phyloP scores from a whole-genome alignment of 257 asterid species.

The Jaltomata sinuosa region DNA sequence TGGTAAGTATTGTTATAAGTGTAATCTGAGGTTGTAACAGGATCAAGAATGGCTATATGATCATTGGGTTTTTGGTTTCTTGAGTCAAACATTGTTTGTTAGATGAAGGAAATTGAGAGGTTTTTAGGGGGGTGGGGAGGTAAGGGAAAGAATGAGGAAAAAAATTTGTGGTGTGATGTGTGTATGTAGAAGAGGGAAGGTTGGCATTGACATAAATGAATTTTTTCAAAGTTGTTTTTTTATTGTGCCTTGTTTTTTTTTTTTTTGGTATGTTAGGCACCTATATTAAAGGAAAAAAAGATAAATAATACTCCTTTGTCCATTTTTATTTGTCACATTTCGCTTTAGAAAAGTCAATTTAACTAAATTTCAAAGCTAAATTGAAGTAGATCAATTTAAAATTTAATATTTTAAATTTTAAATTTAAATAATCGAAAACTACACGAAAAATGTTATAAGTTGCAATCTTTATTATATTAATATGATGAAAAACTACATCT shows the following conservation, averaged over 20 bases:
- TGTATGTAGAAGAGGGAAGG: background rate
- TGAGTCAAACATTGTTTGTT: background rate
- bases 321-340: no score
- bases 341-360: no score
- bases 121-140: background rate
- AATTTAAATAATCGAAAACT: no score
- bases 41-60: conserved; percentile 6
- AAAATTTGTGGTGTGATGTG: conserved; percentile 8
- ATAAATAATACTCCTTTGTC: no score
- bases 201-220: no score
- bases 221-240: background rate
- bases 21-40: conserved; percentile 4
- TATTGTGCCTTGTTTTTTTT: conserved; percentile 1
- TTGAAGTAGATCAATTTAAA: no score
- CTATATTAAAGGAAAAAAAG: background rate
- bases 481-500: no score
- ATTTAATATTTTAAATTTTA: no score
- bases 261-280: background rate
- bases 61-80: background rate
- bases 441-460: no score
- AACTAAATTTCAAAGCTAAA: no score
- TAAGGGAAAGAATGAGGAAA: background rate
- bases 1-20: background rate
- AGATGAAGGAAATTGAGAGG: conserved; percentile 36
- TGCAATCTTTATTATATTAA: no score